Evolutionary conservation across 2,329 filamentous ascomycete genomes (phyloP).

Genomic region (Cladosporium austrohemisphaericum): DNA sequence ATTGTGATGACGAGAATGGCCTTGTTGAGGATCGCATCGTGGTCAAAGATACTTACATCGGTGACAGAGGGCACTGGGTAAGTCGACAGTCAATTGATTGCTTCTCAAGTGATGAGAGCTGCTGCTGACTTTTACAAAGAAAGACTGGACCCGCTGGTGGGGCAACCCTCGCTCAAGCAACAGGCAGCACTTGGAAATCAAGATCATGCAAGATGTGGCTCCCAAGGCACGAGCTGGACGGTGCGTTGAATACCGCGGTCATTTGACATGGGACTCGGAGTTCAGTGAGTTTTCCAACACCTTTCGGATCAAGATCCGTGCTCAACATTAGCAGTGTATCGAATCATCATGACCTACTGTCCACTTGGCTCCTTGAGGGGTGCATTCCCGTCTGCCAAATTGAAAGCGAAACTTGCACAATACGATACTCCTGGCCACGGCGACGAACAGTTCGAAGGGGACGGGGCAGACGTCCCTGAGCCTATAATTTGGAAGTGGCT

Average conservation of each 20-base stretch:
- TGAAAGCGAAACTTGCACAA: background rate
- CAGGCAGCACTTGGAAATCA: slow-evolving; percentile 4
- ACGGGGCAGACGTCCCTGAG: slow-evolving; percentile 18
- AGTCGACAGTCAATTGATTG: background rate
- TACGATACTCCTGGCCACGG: background rate
- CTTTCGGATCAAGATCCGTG: slow-evolving; percentile 5
- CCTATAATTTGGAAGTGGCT: slow-evolving; percentile 22
- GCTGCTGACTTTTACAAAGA: background rate
- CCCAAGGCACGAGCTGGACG: background rate
- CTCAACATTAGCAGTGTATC: background rate
- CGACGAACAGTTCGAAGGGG: no score
- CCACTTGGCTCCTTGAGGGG: background rate
- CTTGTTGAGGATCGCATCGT: background rate
- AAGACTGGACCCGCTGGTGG: slow-evolving; percentile 1
- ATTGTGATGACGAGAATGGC: background rate
- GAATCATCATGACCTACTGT: slow-evolving; percentile 19
- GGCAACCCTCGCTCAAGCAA: background rate
- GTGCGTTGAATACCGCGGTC: background rate
- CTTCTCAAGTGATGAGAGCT: no score
- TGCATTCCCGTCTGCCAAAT: slow-evolving; percentile 1
- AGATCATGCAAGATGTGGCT: slow-evolving; percentile 10
- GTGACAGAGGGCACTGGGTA: background rate
- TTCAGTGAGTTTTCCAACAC: no score
- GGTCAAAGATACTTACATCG: slow-evolving; percentile 9
- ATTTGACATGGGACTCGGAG: background rate